Base-by-base conservation (phyloP, 192 early-diverging fungal species). In the Mortierella alpina region DNA sequence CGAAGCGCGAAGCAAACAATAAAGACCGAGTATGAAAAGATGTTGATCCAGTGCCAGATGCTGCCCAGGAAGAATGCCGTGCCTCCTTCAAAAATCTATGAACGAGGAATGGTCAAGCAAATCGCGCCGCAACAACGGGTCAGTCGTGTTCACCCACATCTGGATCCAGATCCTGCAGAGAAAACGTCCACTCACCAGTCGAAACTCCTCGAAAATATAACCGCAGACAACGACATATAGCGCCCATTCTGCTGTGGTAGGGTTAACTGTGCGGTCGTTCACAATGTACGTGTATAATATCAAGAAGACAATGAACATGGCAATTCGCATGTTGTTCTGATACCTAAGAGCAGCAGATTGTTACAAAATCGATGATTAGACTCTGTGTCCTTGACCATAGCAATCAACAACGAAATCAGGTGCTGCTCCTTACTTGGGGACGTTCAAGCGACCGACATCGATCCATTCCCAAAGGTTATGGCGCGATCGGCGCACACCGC, bases 41-140 rank as follows among this genome's bases (percentile, higher is more conserved):
- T 78, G 59, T 79, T 83, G 69, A 79, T 47, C 82, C 82, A 83
- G 47, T 77, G 71, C 82, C 82, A 83, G 14, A 83, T 44, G 47
- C 75, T 75, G 6, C 74, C 73, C 14, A 83, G 42, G 63, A 76
- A 83, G 40, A 83, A 83, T 6, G 70, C 70, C 41, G 74, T 76
- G 57, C 82, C 82, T 22, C 82, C 82, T 39, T 83, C 74, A 39
- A 76, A 83, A 18, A 83, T 75, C 82, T 83, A 75, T 13, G 2
- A 7, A 47, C 23, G 52, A 45, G 5, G 20, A 18, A 31, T 31
- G 31, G 31, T 3, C 31, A 31, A 31, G 31, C 31, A 31, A 31
- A 3, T n/a, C 31, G 3, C 31, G 3, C 31, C 31, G 31, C 31
- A 31, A 31, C 31, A 31, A 31, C 31, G 31, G 31, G 31, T 31